Conservation (phyloP, 306 rosid genomes). For the Cicer chorassanicum region DNA sequence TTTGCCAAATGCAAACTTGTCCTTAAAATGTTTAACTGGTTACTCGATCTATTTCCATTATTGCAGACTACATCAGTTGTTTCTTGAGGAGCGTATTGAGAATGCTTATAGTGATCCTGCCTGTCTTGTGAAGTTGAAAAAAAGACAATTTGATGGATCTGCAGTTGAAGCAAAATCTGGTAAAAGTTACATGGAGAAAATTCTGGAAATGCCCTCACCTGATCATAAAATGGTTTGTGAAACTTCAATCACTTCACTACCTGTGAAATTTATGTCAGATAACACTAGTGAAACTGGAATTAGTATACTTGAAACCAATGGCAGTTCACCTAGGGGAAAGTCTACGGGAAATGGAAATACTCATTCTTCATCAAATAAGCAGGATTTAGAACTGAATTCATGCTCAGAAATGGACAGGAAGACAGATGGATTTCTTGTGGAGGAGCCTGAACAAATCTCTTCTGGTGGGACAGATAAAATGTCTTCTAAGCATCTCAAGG, state of each 20-base stretch:
- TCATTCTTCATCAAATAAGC: conserved; percentile 59
- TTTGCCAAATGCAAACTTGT: conserved; percentile 37
- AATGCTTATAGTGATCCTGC: conserved; percentile 76
- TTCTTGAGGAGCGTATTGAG: conserved; percentile 83
- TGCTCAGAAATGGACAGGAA: conserved; percentile 45
- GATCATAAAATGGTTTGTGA: conserved; percentile 65
- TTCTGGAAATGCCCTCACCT: conserved; percentile 66
- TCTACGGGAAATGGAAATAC: conserved; percentile 56
- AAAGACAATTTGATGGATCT: conserved; percentile 69
- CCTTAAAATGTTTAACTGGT: conserved; percentile 42
- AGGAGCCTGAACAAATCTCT: conserved; percentile 53
- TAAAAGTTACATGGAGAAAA: conserved; percentile 83
- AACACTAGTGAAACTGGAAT: conserved; percentile 61
- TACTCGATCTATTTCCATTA: conserved; percentile 41
- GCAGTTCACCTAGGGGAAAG: conserved; percentile 58
- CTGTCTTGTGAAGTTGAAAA: conserved; percentile 77
- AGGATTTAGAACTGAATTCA: conserved; percentile 51
- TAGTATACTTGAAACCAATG: conserved; percentile 75
- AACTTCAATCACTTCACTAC: conserved; percentile 56
- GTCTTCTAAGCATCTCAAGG: conserved; percentile 49
- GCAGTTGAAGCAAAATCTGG: conserved; percentile 63
- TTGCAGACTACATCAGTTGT: conserved; percentile 84
- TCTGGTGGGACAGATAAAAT: conserved; percentile 50
- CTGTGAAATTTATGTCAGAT: conserved; percentile 48
- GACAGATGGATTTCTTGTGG: conserved; percentile 47